A percentile compares a stretch with the other conserved stretches of the same genome.
Conservation (phyloP, 441 rosid genomes). For the Melastoma candidum region DNA sequence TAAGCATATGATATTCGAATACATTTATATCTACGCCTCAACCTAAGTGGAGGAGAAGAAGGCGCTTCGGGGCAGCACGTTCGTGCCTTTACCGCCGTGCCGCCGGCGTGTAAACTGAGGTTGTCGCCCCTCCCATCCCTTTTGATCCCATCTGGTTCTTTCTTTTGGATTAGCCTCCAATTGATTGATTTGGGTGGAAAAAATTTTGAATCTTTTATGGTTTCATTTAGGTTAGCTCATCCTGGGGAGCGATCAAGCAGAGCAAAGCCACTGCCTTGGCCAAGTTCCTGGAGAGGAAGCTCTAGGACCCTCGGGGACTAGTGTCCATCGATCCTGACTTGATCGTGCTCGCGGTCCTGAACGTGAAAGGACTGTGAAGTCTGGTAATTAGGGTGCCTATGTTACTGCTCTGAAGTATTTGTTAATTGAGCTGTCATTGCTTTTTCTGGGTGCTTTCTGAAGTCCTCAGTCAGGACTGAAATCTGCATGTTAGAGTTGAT, state of each 20-base stretch:
- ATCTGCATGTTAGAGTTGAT: no score
- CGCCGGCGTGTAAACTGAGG: conserved; percentile 36
- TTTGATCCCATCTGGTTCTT: neutral
- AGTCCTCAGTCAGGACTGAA: no score
- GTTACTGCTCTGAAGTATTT: neutral
- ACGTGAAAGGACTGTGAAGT: conserved; percentile 48
- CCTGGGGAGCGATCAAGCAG: conserved; percentile 82
- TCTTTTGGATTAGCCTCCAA: no score
- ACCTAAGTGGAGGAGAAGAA: conserved; percentile 65
- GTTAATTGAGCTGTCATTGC: neutral
- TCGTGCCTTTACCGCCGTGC: conserved; percentile 66
- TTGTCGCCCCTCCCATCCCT: neutral
- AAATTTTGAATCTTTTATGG: neutral
- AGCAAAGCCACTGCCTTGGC: conserved; percentile 89
- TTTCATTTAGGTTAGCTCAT: conserved; percentile 54
- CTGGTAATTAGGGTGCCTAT: conserved; percentile 18
- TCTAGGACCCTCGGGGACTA: conserved; percentile 70
- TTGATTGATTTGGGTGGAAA: neutral
- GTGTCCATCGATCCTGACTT: conserved; percentile 58
- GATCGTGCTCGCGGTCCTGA: conserved; percentile 66
- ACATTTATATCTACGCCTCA: no score
- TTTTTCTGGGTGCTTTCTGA: neutral
- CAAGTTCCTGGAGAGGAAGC: conserved; percentile 76
- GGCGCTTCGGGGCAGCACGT: conserved; percentile 87
- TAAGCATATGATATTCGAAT: no score